These are phyloP conservation scores for Fraxinus cuspidata DNA, from an alignment of 257 asterid genomes.

Conservation along the genomic window DNA sequence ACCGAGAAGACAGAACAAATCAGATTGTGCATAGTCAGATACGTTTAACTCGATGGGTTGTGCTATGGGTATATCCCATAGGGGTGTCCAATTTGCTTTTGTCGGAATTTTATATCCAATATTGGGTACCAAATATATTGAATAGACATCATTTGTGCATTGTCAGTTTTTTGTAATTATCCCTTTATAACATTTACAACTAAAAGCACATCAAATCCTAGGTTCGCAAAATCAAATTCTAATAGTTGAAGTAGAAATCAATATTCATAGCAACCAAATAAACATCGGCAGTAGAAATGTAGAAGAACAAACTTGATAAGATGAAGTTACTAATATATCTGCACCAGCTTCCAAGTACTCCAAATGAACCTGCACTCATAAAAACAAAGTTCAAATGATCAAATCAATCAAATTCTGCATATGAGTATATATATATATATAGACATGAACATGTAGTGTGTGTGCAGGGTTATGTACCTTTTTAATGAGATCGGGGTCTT, in stretches of 20 bases:
- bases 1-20: too few relatives aligned
- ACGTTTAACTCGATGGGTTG: too few relatives aligned
- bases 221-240: background rate
- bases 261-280: background rate
- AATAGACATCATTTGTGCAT: background rate
- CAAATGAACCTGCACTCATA: conserved; percentile 60
- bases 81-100: background rate
- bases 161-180: background rate
- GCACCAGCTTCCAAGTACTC: conserved; percentile 88
- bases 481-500: conserved; percentile 61
- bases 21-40: too few relatives aligned
- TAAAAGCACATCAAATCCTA: too few relatives aligned
- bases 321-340: conserved; percentile 65
- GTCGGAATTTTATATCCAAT: background rate
- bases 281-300: background rate
- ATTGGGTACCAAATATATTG: too few relatives aligned
- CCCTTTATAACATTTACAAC: background rate
- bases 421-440: background rate
- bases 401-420: background rate
- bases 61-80: too few relatives aligned
- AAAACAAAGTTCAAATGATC: background rate
- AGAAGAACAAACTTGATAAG: conserved; percentile 61
- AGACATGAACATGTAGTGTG: background rate
- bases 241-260: background rate
- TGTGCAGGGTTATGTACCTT: conserved; percentile 32